A percentile compares a stretch with the other conserved stretches of the same genome.
Conservation (phyloP, 73 alveolate species). For the Tetrahymena thermophila region DNA sequence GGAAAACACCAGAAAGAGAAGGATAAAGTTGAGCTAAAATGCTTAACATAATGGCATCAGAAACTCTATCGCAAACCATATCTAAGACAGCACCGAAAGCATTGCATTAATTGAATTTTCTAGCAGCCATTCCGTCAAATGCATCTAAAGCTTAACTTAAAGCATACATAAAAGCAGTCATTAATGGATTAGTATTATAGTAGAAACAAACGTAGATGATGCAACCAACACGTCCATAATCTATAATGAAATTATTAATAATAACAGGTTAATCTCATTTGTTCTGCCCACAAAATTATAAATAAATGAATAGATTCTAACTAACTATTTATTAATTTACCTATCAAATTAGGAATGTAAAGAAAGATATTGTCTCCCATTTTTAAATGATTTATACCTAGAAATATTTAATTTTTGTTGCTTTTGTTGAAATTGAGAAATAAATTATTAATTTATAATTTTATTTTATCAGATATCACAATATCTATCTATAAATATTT, state of each 20-base stretch:
- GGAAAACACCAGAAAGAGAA: conserved; percentile 17
- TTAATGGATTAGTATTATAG: neutral
- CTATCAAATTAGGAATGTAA: neutral
- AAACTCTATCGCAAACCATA: conserved; percentile 44
- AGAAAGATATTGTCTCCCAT: neutral
- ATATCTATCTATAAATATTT: no score
- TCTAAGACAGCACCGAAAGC: conserved; percentile 40
- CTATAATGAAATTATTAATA: neutral
- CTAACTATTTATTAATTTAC: neutral
- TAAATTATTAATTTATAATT: neutral
- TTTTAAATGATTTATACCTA: neutral
- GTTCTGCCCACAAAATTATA: neutral
- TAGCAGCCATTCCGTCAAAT: conserved; percentile 45
- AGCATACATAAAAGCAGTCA: conserved; percentile 25
- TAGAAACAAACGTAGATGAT: neutral
- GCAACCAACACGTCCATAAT: neutral
- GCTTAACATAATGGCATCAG: conserved; percentile 29
- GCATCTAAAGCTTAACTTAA: conserved; percentile 29
- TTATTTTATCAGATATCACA: neutral
- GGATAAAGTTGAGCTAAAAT: conserved; percentile 26
- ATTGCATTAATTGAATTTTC: conserved; percentile 28
- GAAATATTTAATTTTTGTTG: neutral
- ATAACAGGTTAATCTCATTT: neutral
- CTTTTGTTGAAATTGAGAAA: neutral
- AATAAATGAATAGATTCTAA: neutral